Evolutionary conservation across 1,139 yeast species (phyloP), one percentile per base, ranked within the genome.

Genomic region (Groenewaldozyma auringiensis): DNA sequence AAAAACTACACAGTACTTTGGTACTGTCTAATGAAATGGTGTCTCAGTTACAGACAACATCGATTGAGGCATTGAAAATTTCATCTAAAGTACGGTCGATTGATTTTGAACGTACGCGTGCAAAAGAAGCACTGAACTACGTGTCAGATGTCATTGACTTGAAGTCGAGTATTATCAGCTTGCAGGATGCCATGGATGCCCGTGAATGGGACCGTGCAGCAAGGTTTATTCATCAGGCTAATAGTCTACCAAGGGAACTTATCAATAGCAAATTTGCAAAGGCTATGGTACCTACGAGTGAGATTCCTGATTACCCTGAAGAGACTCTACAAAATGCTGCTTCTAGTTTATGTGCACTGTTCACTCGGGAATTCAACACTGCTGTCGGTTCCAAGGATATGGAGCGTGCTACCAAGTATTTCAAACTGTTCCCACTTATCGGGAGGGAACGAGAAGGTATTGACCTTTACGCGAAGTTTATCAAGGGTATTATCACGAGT

Each of bases 391-490:
- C 68, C 0, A 78, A 78, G 50, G 79, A 87, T 58, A 85, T 85
- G 48, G 79, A 76, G 39, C 74, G 78, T 46, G 68, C 92, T 47
- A 86, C 96, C 0, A 72, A 79, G 46, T 85, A 78, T 61, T 92
- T 92, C 66, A 85, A 85, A 57, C 69, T 88, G 53, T 89, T 92
- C 63, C 99, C 99, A 2, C 70, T 88, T 49, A 82, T 94, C 33
- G 84, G 85, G 8, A 76, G 81, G 57, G 79, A 79, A 47, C 75
- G 75, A 38, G 67, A 75, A 18, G 99, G 99, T 0, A 67, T 94
- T 44, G 77, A 76, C 41, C 79, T 88, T 53, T 92, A 92, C 63
- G 83, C 96, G 8, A 77, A 74, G 56, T 92, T 92, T 61, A 85
- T 92, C 43, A 83, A 96, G 60, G 80, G 81, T 51, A 83, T 89